Percentiles rank a stretch among this genome's conserved stretches.
These are phyloP conservation scores for Wickerhamiella vanderwaltii DNA, from an alignment of 805 yeast species.

Conservation along the genomic window DNA sequence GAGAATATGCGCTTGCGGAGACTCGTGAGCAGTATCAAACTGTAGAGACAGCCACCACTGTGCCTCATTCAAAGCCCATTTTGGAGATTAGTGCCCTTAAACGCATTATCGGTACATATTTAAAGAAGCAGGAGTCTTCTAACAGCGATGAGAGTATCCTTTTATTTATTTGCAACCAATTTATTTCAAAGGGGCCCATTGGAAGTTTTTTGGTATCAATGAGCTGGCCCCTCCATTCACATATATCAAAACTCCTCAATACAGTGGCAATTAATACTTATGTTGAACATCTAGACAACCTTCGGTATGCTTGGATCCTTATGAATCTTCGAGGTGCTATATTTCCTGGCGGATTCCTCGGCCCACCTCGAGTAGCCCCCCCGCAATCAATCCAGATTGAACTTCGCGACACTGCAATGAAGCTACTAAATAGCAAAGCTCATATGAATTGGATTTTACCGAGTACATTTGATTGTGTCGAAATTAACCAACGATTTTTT, in stretches of 20 bases:
- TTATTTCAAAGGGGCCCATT: background rate
- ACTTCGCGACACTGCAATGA: background rate
- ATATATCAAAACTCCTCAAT: background rate
- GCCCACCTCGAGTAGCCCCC: conserved; percentile 7
- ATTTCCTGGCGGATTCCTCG: conserved; percentile 8
- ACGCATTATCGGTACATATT: no score
- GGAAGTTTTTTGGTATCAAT: background rate
- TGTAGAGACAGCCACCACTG: background rate
- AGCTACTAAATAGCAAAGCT: background rate
- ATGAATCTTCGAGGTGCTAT: conserved; percentile 4
- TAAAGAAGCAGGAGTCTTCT: no score
- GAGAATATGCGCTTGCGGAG: background rate
- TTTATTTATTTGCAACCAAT: conserved; percentile 4
- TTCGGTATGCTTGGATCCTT: background rate
- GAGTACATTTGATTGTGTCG: background rate
- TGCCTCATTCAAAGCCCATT: background rate
- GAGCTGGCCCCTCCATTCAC: conserved; percentile 3
- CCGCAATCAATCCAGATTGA: background rate
- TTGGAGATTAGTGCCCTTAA: no score
- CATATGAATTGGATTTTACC: background rate
- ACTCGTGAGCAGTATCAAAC: background rate
- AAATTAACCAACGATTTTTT: conserved; percentile 5
- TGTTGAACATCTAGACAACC: background rate
- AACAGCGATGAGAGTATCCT: conserved; percentile 3
- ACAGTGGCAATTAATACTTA: background rate